Evolutionary conservation across 352 stramenopile genomes (phyloP), one percentile per base, ranked within the genome.

Genomic region (Globisporangium perplexum): DNA sequence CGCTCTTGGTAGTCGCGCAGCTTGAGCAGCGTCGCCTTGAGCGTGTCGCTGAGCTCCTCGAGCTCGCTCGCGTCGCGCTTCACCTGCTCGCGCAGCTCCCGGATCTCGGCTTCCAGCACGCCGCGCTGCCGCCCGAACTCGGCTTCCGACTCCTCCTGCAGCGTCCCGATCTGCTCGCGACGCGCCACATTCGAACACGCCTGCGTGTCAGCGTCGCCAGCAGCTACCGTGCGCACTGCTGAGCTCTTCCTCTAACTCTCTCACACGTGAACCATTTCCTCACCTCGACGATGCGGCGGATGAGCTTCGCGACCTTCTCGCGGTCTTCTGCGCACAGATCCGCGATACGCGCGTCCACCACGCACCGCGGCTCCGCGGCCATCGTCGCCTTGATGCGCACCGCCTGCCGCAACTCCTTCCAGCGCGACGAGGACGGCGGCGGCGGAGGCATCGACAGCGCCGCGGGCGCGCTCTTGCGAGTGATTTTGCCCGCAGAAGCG

Each of bases 231-330:
- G n/a, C n/a, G n/a, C n/a, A n/a, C n/a, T n/a, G n/a, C n/a, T n/a
- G n/a, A n/a, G n/a, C n/a, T n/a, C n/a, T n/a, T n/a, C n/a, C n/a
- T n/a, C n/a, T n/a, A n/a, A n/a, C n/a, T n/a, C n/a, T n/a, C n/a
- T n/a, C n/a, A n/a, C n/a, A n/a, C n/a, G n/a, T n/a, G n/a, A n/a
- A n/a, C n/a, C n/a, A n/a, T n/a, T n/a, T n/a, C n/a, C n/a, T n/a
- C 50, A 90, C 79, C 60, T 93, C 79, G 20, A 90, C 77, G 22
- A 93, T 72, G 36, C 82, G 77, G 1, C 60, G 79, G 15, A 90
- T 68, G n/a, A 93, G 57, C 49, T 90, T 90, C 38, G 77, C 65
- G 52, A 93, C 78, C 66, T 93, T 93, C 7, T 90, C 72, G 24
- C 82, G 76, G 63, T 93, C 83, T 55, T 88, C 66, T 14, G 71